phyloP scores from a whole-genome alignment of 1,284 basidiomycete species.

The Anthracocystis setariae region DNA sequence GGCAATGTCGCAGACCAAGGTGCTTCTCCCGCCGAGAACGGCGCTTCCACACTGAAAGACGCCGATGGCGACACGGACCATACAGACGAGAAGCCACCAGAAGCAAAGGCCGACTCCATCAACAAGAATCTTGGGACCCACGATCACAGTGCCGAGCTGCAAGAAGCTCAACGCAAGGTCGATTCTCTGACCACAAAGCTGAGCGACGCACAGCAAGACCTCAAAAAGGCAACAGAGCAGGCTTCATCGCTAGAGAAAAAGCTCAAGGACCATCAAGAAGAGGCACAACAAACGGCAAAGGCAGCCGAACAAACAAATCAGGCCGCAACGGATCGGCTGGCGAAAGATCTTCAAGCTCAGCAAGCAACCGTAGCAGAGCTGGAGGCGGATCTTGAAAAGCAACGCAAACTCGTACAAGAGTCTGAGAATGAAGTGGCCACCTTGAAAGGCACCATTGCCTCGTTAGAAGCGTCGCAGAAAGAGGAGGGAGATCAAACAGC shows the following conservation, averaged over 20 bases:
- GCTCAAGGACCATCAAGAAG: conserved; percentile 20
- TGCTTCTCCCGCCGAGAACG: conserved; percentile 19
- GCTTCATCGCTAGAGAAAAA: conserved; percentile 13
- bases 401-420: conserved; percentile 19
- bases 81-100: conserved; percentile 1
- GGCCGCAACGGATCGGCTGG: conserved; percentile 12
- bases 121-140: not conserved
- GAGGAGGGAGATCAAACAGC: conserved; percentile 3
- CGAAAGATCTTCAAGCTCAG: conserved; percentile 20
- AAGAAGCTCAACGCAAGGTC: conserved; percentile 15
- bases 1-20: conserved; percentile 18
- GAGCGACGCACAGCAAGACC: conserved; percentile 16
- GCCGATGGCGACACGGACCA: not conserved
- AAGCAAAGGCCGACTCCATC: not conserved
- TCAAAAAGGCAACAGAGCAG: conserved; percentile 19
- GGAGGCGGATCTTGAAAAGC: conserved; percentile 24
- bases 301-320: conserved; percentile 13
- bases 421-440: conserved; percentile 16
- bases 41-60: conserved; percentile 13
- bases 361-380: conserved; percentile 20
- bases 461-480: conserved; percentile 13
- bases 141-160: conserved; percentile 13
- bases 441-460: conserved; percentile 5
- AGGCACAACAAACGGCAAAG: conserved; percentile 9
- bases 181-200: conserved; percentile 20